Evolutionary conservation across 2,329 filamentous ascomycete species (phyloP).

Genomic region (Aspergillus bombycis): DNA sequence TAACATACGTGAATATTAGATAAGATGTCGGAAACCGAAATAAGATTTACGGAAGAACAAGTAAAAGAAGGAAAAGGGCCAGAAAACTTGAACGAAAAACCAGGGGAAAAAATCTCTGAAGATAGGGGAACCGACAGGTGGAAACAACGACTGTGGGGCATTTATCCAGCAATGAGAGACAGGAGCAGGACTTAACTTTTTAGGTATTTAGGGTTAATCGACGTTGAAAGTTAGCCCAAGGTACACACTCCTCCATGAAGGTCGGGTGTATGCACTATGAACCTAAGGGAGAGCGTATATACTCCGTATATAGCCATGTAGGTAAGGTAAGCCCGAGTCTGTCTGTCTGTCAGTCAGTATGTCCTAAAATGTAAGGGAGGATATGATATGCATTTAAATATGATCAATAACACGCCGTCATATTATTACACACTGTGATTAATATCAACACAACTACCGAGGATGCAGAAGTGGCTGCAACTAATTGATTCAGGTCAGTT

Average conservation of each 20-base stretch:
- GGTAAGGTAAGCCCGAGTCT: no score
- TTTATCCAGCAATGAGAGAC: conserved; percentile 7
- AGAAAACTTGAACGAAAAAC: neutral
- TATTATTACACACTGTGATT: neutral
- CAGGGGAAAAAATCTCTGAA: neutral
- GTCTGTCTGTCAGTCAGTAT: neutral
- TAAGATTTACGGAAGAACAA: neutral
- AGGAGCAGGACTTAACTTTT: neutral
- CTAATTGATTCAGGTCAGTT: neutral
- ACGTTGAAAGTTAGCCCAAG: neutral
- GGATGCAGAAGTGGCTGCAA: neutral
- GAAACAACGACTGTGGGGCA: neutral
- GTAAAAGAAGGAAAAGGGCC: neutral
- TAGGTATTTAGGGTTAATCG: neutral
- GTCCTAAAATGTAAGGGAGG: neutral
- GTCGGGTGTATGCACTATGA: neutral
- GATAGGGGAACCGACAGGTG: conserved; percentile 5
- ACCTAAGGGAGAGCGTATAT: neutral
- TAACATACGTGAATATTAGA: neutral
- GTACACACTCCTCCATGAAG: neutral
- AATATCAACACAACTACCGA: neutral
- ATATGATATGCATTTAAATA: conserved; percentile 1
- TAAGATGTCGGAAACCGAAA: neutral
- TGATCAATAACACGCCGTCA: neutral
- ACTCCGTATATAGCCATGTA: neutral